These are phyloP conservation scores for Hypoxylon sp. DNA, from an alignment of 2,329 filamentous ascomycete species.

Conservation along the genomic window DNA sequence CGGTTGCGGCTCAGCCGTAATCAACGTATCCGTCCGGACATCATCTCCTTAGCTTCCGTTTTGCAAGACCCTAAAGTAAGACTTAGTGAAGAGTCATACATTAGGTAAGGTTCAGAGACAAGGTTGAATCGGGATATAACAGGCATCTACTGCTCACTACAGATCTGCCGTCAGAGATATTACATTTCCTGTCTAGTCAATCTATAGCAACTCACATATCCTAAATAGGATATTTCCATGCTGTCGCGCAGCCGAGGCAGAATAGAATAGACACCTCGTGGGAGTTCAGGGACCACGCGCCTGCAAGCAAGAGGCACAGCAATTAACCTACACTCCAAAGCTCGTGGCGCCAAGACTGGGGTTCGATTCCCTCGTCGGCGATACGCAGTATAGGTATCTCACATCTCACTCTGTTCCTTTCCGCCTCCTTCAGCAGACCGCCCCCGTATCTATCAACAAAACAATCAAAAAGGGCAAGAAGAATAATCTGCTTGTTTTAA, in stretches of 20 bases:
- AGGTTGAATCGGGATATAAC: not conserved
- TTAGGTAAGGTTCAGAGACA: not conserved
- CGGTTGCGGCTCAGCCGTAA: constrained; percentile 33
- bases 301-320: constrained; percentile 33
- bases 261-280: constrained; percentile 15
- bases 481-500: constrained; percentile 1
- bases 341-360: constrained; percentile 28
- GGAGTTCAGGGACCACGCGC: constrained; percentile 3
- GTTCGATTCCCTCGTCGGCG: constrained; percentile 20
- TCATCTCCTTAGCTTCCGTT: constrained; percentile 18
- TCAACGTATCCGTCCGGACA: constrained; percentile 4
- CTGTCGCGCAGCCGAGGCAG: constrained; percentile 13
- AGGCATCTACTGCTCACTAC: not conserved
- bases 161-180: not conserved
- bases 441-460: constrained; percentile 12
- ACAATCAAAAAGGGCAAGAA: constrained; percentile 6
- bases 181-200: not conserved
- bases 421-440: not conserved
- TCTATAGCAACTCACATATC: not conserved
- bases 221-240: not conserved
- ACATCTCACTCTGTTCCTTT: not conserved
- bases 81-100: constrained; percentile 1
- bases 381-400: constrained; percentile 9
- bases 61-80: not conserved
- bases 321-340: constrained; percentile 17